phyloP scores from a whole-genome alignment of 805 yeast genomes.

The Candida tibetensis region DNA sequence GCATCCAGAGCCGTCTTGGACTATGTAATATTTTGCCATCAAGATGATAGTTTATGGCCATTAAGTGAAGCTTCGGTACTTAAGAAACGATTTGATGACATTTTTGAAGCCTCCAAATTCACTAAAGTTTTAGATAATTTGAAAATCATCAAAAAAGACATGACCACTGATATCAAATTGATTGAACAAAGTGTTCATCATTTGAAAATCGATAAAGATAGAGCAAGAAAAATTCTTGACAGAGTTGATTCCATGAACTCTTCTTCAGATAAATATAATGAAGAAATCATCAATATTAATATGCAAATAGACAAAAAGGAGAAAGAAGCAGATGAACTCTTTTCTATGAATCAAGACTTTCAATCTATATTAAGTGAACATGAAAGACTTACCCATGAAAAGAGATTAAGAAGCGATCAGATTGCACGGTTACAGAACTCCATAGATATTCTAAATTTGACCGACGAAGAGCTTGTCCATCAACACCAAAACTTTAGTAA shows the following conservation, averaged over 20 bases:
- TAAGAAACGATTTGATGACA: constrained; percentile 93
- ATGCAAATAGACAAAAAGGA: constrained; percentile 50
- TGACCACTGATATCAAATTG: constrained; percentile 69
- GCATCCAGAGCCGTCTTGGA: constrained; percentile 85
- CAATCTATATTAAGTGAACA: constrained; percentile 66
- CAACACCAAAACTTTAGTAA: constrained; percentile 30
- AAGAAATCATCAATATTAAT: constrained; percentile 49
- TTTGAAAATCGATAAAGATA: constrained; percentile 64
- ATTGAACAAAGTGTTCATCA: constrained; percentile 79
- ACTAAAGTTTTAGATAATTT: constrained; percentile 85
- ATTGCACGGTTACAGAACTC: constrained; percentile 48
- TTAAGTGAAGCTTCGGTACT: constrained; percentile 83
- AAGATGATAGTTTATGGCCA: constrained; percentile 97
- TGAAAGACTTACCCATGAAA: constrained; percentile 53
- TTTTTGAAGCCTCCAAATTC: constrained; percentile 90
- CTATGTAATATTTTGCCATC: constrained; percentile 94
- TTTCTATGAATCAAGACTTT: constrained; percentile 76
- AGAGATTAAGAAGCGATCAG: constrained; percentile 47
- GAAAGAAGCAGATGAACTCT: constrained; percentile 57
- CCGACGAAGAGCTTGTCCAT: constrained; percentile 28
- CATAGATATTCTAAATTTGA: constrained; percentile 45
- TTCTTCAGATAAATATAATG: constrained; percentile 44
- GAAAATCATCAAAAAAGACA: constrained; percentile 72
- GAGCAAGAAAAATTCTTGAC: constrained; percentile 59
- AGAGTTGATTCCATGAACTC: constrained; percentile 43